Percentiles rank a stretch among this genome's conserved stretches.
These are phyloP conservation scores for Westerdykella sp. DNA, from an alignment of 2,329 filamentous ascomycete species.

Conservation along the genomic window DNA sequence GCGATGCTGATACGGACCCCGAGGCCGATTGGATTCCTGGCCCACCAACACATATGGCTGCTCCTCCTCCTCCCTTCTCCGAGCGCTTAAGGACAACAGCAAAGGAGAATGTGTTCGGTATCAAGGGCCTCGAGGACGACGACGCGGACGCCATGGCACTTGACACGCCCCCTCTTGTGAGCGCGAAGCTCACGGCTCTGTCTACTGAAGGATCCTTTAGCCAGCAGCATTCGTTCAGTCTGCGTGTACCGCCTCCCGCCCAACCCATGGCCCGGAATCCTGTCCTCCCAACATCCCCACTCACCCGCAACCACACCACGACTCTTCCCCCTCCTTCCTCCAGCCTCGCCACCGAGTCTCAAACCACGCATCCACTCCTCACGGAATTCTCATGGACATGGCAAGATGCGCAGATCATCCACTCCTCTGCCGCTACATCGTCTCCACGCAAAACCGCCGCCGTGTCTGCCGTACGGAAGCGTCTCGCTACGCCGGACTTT, in stretches of 20 bases:
- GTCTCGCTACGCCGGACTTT: conserved; percentile 21
- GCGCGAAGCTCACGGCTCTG: conserved; percentile 12
- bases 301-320: not conserved
- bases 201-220: conserved; percentile 4
- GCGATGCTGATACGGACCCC: conserved; percentile 25
- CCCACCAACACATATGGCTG: conserved; percentile 8
- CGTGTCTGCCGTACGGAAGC: conserved; percentile 19
- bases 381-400: conserved; percentile 29
- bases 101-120: conserved; percentile 27
- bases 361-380: conserved; percentile 19
- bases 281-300: not conserved
- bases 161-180: conserved; percentile 23
- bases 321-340: conserved; percentile 1
- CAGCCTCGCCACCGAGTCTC: conserved; percentile 13
- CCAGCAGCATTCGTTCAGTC: conserved; percentile 17
- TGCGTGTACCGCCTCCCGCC: conserved; percentile 14
- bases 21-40: conserved; percentile 36
- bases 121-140: conserved; percentile 19
- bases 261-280: not conserved
- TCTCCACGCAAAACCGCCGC: conserved; percentile 2
- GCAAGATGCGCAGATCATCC: conserved; percentile 22
- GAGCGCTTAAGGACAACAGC: not conserved
- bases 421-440: conserved; percentile 2
- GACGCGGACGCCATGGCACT: conserved; percentile 5
- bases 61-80: conserved; percentile 11